Evolutionary conservation across 2,329 filamentous ascomycete species (phyloP).

Genomic region (Alternaria brassicae): DNA sequence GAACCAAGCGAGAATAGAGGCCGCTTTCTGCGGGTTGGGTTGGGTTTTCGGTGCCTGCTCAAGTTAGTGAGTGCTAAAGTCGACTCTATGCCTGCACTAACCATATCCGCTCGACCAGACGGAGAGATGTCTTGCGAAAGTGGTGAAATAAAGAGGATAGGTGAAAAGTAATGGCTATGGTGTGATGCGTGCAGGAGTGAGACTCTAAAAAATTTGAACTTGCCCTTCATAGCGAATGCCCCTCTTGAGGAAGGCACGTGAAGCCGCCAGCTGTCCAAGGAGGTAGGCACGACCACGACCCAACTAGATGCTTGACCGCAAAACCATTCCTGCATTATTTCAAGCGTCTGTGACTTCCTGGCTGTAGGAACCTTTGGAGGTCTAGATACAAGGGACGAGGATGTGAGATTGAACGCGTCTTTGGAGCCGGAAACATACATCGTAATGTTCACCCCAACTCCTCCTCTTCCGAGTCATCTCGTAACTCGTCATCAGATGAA

Average conservation of each 20-base stretch:
- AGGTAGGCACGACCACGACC: not conserved
- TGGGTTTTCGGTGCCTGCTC: conserved; percentile 61
- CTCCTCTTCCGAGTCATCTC: not conserved
- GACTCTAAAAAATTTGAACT: not conserved
- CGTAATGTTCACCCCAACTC: not conserved
- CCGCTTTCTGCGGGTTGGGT: conserved; percentile 65
- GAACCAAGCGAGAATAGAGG: conserved; percentile 65
- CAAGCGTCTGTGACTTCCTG: not conserved
- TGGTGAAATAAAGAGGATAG: not conserved
- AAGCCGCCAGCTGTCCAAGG: not conserved
- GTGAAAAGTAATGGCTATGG: not conserved
- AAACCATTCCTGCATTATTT: not conserved
- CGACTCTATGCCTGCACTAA: conserved; percentile 2
- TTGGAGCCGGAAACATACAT: not conserved
- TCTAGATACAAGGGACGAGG: not conserved
- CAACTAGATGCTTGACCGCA: not conserved
- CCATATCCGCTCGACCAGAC: conserved; percentile 12
- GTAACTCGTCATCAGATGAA: not conserved
- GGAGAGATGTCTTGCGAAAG: not conserved
- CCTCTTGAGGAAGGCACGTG: not conserved
- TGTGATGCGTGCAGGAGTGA: not conserved
- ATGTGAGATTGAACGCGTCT: not conserved
- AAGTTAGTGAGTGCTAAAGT: conserved; percentile 15
- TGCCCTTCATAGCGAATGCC: not conserved
- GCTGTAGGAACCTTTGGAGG: not conserved